phyloP scores from a whole-genome alignment of 371 early-diverging fungal species.

The Mortierella sp. region DNA sequence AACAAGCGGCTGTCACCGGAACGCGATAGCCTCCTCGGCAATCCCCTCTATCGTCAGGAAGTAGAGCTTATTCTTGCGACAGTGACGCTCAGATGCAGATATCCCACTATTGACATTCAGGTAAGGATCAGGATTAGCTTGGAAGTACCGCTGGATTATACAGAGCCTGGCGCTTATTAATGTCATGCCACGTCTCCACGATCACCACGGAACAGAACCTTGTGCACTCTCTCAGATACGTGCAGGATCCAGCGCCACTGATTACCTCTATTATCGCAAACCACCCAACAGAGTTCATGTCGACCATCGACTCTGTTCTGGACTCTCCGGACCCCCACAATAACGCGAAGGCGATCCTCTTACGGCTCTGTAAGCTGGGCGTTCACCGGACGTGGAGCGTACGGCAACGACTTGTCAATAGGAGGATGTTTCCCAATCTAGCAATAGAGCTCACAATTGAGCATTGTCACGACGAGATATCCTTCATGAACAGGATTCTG shows the following conservation, averaged over 20 bases:
- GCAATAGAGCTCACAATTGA: conserved; percentile 51
- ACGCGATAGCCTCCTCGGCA: conserved; percentile 14
- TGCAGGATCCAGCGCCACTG: conserved; percentile 30
- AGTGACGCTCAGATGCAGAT: conserved; percentile 23
- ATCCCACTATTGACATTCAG: conserved; percentile 29
- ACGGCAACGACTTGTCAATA: conserved; percentile 36
- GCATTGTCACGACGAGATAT: conserved; percentile 50
- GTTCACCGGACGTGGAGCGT: conserved; percentile 43
- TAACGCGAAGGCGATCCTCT: conserved; percentile 29
- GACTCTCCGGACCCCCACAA: conserved; percentile 12
- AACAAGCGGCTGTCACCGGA: background rate
- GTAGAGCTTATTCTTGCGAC: conserved; percentile 15
- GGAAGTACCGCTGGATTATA: background rate
- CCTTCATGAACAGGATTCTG: conserved; percentile 51
- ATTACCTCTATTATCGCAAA: conserved; percentile 34
- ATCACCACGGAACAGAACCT: conserved; percentile 12
- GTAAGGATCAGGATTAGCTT: conserved; percentile 6
- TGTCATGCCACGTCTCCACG: background rate
- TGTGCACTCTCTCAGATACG: conserved; percentile 14
- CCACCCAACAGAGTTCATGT: conserved; percentile 27
- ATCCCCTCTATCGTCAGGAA: conserved; percentile 40
- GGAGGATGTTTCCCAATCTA: conserved; percentile 38
- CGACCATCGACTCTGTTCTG: conserved; percentile 35
- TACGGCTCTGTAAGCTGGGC: conserved; percentile 38
- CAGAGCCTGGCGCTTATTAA: background rate